These are phyloP conservation scores for Madurella fahalii DNA, from an alignment of 2,329 filamentous ascomycete genomes.

Conservation along the genomic window DNA sequence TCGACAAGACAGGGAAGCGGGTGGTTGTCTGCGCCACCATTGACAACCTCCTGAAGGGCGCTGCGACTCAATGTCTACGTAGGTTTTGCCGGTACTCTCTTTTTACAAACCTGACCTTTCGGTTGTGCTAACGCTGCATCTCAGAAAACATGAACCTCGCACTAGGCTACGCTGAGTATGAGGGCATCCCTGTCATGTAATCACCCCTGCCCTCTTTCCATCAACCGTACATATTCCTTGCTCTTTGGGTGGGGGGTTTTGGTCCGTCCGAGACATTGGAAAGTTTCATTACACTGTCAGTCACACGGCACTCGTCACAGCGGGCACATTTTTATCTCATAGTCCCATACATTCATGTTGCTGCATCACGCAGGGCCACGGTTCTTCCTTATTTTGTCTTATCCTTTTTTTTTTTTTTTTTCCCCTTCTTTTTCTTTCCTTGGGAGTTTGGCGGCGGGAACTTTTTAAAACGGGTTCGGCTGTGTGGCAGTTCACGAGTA, in stretches of 20 bases:
- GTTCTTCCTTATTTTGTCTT: too few species aligned
- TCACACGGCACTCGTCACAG: background rate
- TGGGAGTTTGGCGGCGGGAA: slow-evolving; percentile 5
- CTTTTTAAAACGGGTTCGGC: background rate
- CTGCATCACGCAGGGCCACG: too few species aligned
- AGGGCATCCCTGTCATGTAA: slow-evolving; percentile 67
- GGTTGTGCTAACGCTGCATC: slow-evolving; percentile 8
- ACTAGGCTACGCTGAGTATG: slow-evolving; percentile 83
- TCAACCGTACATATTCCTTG: slow-evolving; percentile 1
- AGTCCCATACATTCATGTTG: too few species aligned
- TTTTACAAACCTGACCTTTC: background rate
- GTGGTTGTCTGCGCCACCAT: slow-evolving; percentile 94
- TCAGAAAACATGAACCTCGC: slow-evolving; percentile 92
- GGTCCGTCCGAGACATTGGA: background rate
- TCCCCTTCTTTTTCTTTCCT: background rate
- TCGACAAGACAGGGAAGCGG: slow-evolving; percentile 81
- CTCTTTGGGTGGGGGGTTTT: background rate
- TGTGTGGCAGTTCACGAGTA: background rate
- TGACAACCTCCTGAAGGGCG: slow-evolving; percentile 90
- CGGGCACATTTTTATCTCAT: background rate
- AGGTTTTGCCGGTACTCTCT: slow-evolving; percentile 40
- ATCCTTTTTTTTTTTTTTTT: background rate
- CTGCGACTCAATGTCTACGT: slow-evolving; percentile 88
- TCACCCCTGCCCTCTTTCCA: background rate
- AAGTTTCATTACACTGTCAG: background rate